Evolutionary conservation across 306 rosid genomes (phyloP), one percentile per base, ranked within the genome.

Genomic region (Sicyos edulis): DNA sequence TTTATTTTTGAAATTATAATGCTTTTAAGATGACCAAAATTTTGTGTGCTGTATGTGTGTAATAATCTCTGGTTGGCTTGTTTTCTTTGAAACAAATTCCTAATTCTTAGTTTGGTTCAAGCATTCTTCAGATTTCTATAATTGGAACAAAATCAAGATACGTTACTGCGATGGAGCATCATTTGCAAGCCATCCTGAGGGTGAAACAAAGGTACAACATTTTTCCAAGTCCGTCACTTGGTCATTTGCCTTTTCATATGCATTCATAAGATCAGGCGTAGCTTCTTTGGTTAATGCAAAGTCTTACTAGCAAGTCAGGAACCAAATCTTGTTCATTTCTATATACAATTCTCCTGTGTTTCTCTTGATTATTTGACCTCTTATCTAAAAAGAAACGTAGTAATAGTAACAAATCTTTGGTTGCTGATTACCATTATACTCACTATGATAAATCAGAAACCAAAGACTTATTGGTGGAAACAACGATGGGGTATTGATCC

Each of bases 91-190:
- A 63, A 3, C 20, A 15, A 29, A 12, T 55, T 47, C 51, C 70
- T 63, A 63, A 63, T 40, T 63, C 76, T 63, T 74, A 78, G 74
- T 79, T 71, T 80, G 42, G 54, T 50, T 81, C 74, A 82, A 83
- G 77, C 77, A n/a, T 73, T 83, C 54, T 76, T 71, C 82, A 93
- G 99, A 93, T 73, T 93, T 93, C 85, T 93, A 81, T 82, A 87
- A 88, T 84, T 91, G 99, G 99, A 93, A 93, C 85, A 93, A 88
- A 81, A 93, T 93, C 85, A 89, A 83, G 85, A 80, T 93, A 73
- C 87, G 99, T 59, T 93, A 93, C 71, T 93, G 99, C 80, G 99
- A 93, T 56, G 99, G 97, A 7, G 96, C 97, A 10, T 93, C 99
- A 49, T 85, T 93, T 50, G 85, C 97, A 68, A 88, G 99, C 73